A percentile compares a stretch with the other conserved stretches of the same genome.
phyloP scores from a whole-genome alignment of 257 asterid species.

The Solanum sitiens region DNA sequence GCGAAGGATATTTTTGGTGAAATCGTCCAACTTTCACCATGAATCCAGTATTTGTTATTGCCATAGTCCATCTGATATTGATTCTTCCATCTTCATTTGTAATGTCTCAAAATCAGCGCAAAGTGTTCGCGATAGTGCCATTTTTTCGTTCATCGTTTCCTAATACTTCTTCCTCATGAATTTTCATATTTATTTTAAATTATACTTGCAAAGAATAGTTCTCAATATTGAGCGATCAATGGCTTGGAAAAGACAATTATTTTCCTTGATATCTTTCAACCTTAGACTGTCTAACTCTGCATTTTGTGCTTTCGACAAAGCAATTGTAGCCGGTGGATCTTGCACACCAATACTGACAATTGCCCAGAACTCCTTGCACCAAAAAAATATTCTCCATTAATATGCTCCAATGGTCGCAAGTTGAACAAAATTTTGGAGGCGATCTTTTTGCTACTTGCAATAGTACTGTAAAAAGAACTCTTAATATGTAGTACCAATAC shows the following conservation, averaged over 20 bases:
- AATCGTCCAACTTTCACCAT: not conserved
- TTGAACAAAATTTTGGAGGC: not conserved
- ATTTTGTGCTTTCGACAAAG: not conserved
- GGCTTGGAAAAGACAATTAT: not conserved
- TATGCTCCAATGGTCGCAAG: not conserved
- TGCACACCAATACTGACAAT: not conserved
- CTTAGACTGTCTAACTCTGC: not conserved
- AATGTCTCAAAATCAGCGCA: not conserved
- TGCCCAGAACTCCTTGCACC: not conserved
- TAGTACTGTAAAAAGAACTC: not conserved
- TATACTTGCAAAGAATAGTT: not conserved
- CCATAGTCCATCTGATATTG: not conserved
- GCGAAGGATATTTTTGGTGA: not conserved
- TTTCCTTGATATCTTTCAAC: too few relatives aligned
- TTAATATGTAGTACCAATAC: not conserved
- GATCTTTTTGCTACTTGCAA: not conserved
- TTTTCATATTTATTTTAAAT: too few relatives aligned
- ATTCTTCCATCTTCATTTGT: not conserved
- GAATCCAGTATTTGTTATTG: not conserved
- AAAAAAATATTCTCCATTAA: not conserved
- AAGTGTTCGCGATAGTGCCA: not conserved
- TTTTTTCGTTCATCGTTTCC: not conserved
- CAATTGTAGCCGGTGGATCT: not conserved
- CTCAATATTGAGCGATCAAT: not conserved
- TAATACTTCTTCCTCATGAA: not conserved